Conservation (phyloP, 2,329 filamentous ascomycete genomes). For the Scedosporium boydii region DNA sequence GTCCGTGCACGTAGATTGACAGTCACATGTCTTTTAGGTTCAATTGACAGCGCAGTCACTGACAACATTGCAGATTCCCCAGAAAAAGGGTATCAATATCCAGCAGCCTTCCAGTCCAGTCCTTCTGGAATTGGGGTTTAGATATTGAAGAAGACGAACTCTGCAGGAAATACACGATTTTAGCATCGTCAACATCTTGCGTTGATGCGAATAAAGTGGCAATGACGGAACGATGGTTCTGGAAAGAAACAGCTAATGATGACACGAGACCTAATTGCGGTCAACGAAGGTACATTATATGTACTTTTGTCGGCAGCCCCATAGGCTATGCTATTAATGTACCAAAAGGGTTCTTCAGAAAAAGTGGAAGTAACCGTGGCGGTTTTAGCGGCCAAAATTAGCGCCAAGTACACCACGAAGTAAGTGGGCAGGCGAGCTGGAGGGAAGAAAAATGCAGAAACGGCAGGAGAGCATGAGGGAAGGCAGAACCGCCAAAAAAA, state of each 20-base stretch:
- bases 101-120: not conserved
- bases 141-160: not conserved
- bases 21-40: not conserved
- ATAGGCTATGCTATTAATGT: not conserved
- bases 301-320: not conserved
- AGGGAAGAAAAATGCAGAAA: not conserved
- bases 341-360: not conserved
- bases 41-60: not conserved
- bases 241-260: not conserved
- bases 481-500: not conserved
- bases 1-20: not conserved
- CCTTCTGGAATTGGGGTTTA: not conserved
- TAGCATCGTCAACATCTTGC: not conserved
- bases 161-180: no score
- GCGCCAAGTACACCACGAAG: not conserved
- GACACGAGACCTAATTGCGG: not conserved
- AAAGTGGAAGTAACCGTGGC: not conserved
- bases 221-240: not conserved
- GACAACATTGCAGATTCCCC: not conserved
- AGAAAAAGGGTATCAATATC: not conserved
- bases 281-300: not conserved
- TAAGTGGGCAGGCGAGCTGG: not conserved
- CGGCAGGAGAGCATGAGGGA: not conserved
- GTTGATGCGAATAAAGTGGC: not conserved
- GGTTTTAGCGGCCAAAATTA: not conserved